These are phyloP conservation scores for Malassezia furfur DNA, from an alignment of 1,284 basidiomycete genomes.

Conservation along the genomic window DNA sequence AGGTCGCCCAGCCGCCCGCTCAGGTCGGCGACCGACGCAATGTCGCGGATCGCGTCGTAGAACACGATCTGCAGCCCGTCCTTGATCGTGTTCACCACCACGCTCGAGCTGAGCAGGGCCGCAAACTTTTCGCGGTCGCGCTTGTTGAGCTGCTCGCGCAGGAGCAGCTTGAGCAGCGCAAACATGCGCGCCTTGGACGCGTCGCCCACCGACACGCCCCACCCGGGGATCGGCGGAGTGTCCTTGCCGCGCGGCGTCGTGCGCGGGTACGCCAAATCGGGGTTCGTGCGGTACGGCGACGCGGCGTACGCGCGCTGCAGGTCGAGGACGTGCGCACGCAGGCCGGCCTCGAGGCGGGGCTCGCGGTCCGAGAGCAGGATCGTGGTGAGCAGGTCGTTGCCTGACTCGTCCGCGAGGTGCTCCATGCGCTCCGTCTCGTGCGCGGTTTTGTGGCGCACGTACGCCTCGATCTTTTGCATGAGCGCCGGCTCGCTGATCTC, in stretches of 20 bases:
- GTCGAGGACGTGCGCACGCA: slow-evolving; percentile 29
- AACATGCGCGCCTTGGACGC: slow-evolving; percentile 36
- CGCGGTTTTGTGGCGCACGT: slow-evolving; percentile 35
- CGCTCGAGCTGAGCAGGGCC: slow-evolving; percentile 32
- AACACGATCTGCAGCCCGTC: slow-evolving; percentile 40
- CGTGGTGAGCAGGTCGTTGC: slow-evolving; percentile 41
- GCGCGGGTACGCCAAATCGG: slow-evolving; percentile 35
- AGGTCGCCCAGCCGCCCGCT: slow-evolving; percentile 38
- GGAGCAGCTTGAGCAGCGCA: slow-evolving; percentile 38
- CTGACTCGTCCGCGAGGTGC: slow-evolving; percentile 23
- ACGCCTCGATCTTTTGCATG: slow-evolving; percentile 37
- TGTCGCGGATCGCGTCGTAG: slow-evolving; percentile 31
- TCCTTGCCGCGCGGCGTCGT: slow-evolving; percentile 27
- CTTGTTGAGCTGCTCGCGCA: slow-evolving; percentile 36
- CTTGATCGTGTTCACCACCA: slow-evolving; percentile 40
- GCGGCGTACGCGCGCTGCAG: slow-evolving; percentile 36
- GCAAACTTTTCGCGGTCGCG: slow-evolving; percentile 40
- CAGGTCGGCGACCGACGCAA: slow-evolving; percentile 30
- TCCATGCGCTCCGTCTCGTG: slow-evolving; percentile 31
- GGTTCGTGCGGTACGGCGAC: slow-evolving; percentile 34
- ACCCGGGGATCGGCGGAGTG: slow-evolving; percentile 21
- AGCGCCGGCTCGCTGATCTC: slow-evolving; percentile 37
- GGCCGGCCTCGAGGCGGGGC: slow-evolving; percentile 22
- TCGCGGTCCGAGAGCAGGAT: slow-evolving; percentile 28
- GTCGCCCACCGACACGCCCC: slow-evolving; percentile 27